Evolutionary conservation across 495 filamentous ascomycete species (phyloP).

Genomic region (Achaetomiella virescens): DNA sequence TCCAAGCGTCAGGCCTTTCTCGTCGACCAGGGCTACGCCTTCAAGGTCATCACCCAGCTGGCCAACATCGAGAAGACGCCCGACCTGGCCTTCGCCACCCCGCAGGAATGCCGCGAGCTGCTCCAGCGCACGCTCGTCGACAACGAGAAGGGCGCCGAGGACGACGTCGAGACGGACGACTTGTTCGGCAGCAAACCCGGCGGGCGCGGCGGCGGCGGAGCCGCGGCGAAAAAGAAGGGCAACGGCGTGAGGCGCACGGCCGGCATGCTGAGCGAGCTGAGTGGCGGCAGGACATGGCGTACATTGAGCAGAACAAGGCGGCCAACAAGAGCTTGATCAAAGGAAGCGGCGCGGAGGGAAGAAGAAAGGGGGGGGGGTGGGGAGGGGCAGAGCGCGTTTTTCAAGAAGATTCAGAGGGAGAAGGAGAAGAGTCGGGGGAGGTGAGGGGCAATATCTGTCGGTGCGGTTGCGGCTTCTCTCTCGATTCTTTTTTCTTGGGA

Average conservation of each 20-base stretch:
- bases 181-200: constrained; percentile 56
- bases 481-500: too few relatives aligned
- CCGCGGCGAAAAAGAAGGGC: constrained; percentile 37
- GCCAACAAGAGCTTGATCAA: constrained; percentile 57
- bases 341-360: constrained; percentile 42
- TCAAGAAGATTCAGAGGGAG: constrained; percentile 78
- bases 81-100: constrained; percentile 71
- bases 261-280: constrained; percentile 75
- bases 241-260: constrained; percentile 63
- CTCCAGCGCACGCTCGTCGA: constrained; percentile 89
- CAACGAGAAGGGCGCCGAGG: constrained; percentile 71
- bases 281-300: constrained; percentile 93
- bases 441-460: neutral
- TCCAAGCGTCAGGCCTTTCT: constrained; percentile 96
- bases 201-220: constrained; percentile 30
- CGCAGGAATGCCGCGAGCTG: constrained; percentile 79
- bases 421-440: constrained; percentile 32
- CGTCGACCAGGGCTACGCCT: constrained; percentile 97
- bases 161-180: constrained; percentile 75
- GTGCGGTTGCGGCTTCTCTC: too few relatives aligned
- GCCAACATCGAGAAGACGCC: constrained; percentile 82
- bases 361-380: constrained; percentile 44
- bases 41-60: constrained; percentile 97
- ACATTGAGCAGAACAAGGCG: constrained; percentile 82
- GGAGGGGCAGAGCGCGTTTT: constrained; percentile 46